Evolutionary conservation across 306 rosid genomes (phyloP).

Genomic region (Rosa lucieae): DNA sequence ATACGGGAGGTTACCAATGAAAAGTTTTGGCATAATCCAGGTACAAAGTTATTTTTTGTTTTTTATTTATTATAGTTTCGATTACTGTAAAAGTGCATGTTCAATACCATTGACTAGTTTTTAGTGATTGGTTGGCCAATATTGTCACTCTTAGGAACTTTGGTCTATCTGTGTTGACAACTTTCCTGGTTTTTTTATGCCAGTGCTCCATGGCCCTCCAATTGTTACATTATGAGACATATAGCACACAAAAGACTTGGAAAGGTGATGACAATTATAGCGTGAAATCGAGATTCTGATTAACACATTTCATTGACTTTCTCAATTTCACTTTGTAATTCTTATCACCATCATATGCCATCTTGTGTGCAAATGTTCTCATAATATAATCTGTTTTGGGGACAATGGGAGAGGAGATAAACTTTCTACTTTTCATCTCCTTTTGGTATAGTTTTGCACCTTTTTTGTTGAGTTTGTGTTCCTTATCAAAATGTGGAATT

Average conservation of each 20-base stretch:
- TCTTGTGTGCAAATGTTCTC: conserved; percentile 63
- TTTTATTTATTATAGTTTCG: neutral
- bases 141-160: conserved; percentile 21
- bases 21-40: conserved; percentile 98
- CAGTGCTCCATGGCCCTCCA: conserved; percentile 61
- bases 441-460: conserved; percentile 25
- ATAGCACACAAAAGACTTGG: conserved; percentile 62
- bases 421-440: neutral
- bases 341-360: conserved; percentile 49
- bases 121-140: conserved; percentile 16
- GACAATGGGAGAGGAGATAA: conserved; percentile 19
- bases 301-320: conserved; percentile 46
- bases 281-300: conserved; percentile 59
- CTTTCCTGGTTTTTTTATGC: conserved; percentile 47
- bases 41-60: conserved; percentile 38
- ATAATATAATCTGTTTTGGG: conserved; percentile 39
- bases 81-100: conserved; percentile 7
- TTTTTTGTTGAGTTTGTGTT: conserved; percentile 16
- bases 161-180: conserved; percentile 24
- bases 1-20: conserved; percentile 96
- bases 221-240: conserved; percentile 70
- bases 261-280: conserved; percentile 69
- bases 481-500: conserved; percentile 22
- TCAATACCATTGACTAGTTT: neutral
- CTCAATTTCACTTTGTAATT: conserved; percentile 60